Conservation (phyloP, 495 filamentous ascomycete genomes). For the Staphylotrichum longicolle region DNA sequence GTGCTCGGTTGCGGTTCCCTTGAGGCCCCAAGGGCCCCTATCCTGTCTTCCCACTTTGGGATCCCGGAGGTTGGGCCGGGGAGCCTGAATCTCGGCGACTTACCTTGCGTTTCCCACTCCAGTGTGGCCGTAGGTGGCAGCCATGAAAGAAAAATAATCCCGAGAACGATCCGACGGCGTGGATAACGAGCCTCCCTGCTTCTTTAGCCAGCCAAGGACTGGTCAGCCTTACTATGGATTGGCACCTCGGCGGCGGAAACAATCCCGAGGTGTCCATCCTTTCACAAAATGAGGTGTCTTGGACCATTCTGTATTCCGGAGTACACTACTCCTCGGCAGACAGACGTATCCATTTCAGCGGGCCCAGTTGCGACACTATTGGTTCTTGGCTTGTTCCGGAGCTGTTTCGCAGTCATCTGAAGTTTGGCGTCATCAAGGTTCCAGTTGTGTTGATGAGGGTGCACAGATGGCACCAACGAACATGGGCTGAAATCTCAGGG, state of each 20-base stretch:
- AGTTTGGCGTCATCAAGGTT: neutral
- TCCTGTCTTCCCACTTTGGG: neutral
- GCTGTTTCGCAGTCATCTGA: neutral
- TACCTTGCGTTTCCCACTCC: neutral
- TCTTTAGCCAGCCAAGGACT: neutral
- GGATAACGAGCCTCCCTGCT: neutral
- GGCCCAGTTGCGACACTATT: neutral
- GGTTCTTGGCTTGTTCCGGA: neutral
- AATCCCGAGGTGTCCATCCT: neutral
- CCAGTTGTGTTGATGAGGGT: no score
- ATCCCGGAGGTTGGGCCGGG: slow-evolving; percentile 6
- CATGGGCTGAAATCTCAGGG: neutral
- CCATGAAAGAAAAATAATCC: neutral
- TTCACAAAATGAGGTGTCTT: no score
- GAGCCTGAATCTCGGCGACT: slow-evolving; percentile 5
- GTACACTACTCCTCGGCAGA: no score
- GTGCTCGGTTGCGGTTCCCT: slow-evolving; percentile 5
- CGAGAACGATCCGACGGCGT: slow-evolving; percentile 12
- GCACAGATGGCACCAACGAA: no score
- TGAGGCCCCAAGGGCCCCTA: no score
- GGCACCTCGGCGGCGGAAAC: no score
- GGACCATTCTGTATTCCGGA: no score
- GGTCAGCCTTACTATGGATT: neutral
- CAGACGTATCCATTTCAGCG: no score
- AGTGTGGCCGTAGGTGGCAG: neutral